Evolutionary conservation across 495 filamentous ascomycete species (phyloP).

Genomic region (Neurospora tetrasperma): DNA sequence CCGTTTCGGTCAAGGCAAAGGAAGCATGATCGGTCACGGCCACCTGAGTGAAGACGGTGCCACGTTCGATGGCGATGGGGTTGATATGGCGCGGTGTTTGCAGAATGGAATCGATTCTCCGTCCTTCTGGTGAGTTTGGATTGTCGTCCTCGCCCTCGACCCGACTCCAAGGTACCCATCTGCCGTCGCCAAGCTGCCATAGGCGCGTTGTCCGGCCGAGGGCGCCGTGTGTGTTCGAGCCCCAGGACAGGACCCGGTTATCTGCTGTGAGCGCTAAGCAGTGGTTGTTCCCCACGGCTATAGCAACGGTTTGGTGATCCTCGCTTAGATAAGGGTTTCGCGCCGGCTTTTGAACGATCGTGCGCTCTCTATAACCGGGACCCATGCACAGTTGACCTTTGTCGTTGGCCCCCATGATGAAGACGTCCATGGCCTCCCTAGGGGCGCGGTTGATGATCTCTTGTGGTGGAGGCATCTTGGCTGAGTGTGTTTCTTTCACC

Average conservation of each 20-base stretch:
- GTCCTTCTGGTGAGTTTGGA: constrained; percentile 35
- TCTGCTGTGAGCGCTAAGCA: constrained; percentile 52
- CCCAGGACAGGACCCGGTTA: constrained; percentile 60
- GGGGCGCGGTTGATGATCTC: not conserved
- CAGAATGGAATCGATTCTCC: constrained; percentile 49
- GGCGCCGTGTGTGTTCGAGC: constrained; percentile 59
- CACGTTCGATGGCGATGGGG: constrained; percentile 40
- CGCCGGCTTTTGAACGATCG: not conserved
- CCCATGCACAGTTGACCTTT: not conserved
- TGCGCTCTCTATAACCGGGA: constrained; percentile 2
- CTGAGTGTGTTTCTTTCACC: not conserved
- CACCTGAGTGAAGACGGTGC: constrained; percentile 46
- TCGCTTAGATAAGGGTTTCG: constrained; percentile 1
- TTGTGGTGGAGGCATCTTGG: not conserved
- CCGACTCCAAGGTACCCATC: not conserved
- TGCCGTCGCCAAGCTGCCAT: not conserved
- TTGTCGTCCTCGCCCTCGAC: constrained; percentile 4
- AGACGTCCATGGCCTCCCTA: constrained; percentile 4
- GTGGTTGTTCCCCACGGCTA: constrained; percentile 61
- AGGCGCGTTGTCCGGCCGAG: constrained; percentile 48
- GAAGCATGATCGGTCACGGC: constrained; percentile 53
- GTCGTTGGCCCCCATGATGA: constrained; percentile 10
- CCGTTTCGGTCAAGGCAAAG: constrained; percentile 53
- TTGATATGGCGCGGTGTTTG: constrained; percentile 42
- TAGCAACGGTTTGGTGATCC: constrained; percentile 43